Conservation (phyloP, 352 stramenopile species). For the Phytophthora kernoviae region DNA sequence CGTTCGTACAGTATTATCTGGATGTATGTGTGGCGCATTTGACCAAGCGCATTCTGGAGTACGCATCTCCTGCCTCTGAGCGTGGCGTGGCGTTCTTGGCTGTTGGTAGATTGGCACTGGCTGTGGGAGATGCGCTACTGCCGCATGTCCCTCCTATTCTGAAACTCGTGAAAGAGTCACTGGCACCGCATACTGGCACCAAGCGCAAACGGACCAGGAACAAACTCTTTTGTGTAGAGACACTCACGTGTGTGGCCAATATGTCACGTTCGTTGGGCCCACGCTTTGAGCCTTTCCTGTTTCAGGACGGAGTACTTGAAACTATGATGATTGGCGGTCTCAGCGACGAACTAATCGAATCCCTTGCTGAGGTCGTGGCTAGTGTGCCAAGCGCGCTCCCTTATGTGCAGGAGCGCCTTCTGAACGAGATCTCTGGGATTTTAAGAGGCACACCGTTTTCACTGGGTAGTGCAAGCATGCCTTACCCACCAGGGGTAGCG, state of each 20-base stretch:
- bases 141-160: slow-evolving; percentile 85
- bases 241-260: slow-evolving; percentile 79
- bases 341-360: slow-evolving; percentile 93
- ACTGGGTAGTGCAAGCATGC: slow-evolving; percentile 19
- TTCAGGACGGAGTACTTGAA: slow-evolving; percentile 72
- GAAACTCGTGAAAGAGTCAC: slow-evolving; percentile 72
- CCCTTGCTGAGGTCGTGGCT: slow-evolving; percentile 90
- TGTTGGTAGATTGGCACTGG: slow-evolving; percentile 92
- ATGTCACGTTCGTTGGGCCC: slow-evolving; percentile 68
- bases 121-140: slow-evolving; percentile 88
- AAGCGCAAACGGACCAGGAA: slow-evolving; percentile 63
- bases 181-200: slow-evolving; percentile 50
- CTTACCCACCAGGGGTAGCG: slow-evolving; percentile 21
- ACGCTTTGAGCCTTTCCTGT: slow-evolving; percentile 74
- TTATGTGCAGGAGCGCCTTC: slow-evolving; percentile 93
- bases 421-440: slow-evolving; percentile 96
- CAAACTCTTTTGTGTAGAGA: slow-evolving; percentile 85
- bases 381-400: slow-evolving; percentile 90
- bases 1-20: slow-evolving; percentile 95
- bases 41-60: slow-evolving; percentile 78
- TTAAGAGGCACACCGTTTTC: slow-evolving; percentile 87
- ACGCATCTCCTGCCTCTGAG: slow-evolving; percentile 54
- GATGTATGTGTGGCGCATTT: slow-evolving; percentile 80
- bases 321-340: slow-evolving; percentile 92
- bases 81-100: slow-evolving; percentile 91